These are phyloP conservation scores for Populus alba DNA, from an alignment of 345 rosid species.

Conservation along the genomic window DNA sequence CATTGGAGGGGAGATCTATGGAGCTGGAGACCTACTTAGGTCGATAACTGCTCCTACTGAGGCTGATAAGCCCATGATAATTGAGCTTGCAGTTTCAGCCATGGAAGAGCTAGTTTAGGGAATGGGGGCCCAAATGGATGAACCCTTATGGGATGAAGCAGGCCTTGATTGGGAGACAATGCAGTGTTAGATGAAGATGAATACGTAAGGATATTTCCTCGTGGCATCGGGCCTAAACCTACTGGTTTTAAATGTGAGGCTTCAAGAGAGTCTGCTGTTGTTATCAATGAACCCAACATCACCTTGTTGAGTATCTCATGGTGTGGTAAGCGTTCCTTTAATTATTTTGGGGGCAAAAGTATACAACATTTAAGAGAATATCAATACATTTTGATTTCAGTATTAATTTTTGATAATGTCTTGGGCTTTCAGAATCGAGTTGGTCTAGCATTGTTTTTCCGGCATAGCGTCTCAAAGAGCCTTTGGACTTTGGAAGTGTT, in stretches of 20 bases:
- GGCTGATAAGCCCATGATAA: conserved; percentile 58
- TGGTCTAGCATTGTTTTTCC: conserved; percentile 76
- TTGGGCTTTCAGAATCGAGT: conserved; percentile 53
- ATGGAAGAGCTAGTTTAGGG: conserved; percentile 83
- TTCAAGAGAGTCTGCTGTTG: conserved; percentile 58
- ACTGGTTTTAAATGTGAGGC: conserved; percentile 74
- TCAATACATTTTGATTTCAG: background rate
- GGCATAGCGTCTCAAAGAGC: conserved; percentile 71
- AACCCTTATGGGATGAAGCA: conserved; percentile 77
- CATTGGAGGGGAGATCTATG: conserved; percentile 61
- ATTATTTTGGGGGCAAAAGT: background rate
- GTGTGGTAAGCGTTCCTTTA: conserved; percentile 46
- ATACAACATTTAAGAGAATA: background rate
- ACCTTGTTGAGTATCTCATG: conserved; percentile 77
- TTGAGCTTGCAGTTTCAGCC: conserved; percentile 81
- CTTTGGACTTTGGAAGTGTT: conserved; percentile 57
- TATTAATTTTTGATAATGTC: background rate
- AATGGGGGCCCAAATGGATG: conserved; percentile 74
- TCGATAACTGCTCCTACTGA: conserved; percentile 53
- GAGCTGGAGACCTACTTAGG: conserved; percentile 69
- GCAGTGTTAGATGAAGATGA: conserved; percentile 59
- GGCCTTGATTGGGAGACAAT: conserved; percentile 49
- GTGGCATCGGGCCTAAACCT: conserved; percentile 63
- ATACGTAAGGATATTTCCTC: conserved; percentile 48
- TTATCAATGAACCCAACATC: conserved; percentile 67